A percentile compares a stretch with the other conserved stretches of the same genome.
Evolutionary conservation across 768 basidiomycete genomes (phyloP).

Genomic region (Calvatia gigantea): DNA sequence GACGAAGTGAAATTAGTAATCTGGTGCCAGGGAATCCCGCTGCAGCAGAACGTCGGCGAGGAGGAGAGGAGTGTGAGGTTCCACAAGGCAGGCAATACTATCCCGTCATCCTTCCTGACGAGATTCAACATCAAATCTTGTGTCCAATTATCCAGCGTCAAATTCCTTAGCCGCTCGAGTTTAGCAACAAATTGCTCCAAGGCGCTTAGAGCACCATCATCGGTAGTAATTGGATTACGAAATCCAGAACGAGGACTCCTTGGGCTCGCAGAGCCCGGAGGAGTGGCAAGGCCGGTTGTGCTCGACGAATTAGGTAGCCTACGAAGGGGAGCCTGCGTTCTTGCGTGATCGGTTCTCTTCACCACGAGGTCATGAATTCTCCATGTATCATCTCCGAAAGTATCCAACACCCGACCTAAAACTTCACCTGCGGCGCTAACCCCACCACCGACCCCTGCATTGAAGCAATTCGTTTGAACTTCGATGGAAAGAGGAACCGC

Average conservation of each 20-base stretch:
- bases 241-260: not conserved
- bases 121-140: constrained; percentile 8
- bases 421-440: not conserved
- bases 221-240: not conserved
- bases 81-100: not conserved
- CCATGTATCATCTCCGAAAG: constrained; percentile 1
- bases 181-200: constrained; percentile 8
- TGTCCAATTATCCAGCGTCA: constrained; percentile 10
- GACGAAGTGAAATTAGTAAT: constrained; percentile 7
- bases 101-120: not conserved
- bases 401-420: constrained; percentile 1
- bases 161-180: constrained; percentile 5
- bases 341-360: constrained; percentile 10
- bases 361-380: constrained; percentile 3
- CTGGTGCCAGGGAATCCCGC: constrained; percentile 7
- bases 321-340: not conserved
- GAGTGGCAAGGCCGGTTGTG: constrained; percentile 1
- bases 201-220: constrained; percentile 4
- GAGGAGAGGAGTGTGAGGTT: constrained; percentile 5
- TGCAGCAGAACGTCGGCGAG: constrained; percentile 7
- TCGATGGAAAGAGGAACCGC: constrained; percentile 10
- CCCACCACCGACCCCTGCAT: not conserved
- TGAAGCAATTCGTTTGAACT: constrained; percentile 10
- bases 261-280: constrained; percentile 6
- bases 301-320: not conserved